A percentile compares a stretch with the other conserved stretches of the same genome.
Conservation (phyloP, 2,329 filamentous ascomycete genomes). For the Emergomyces orientalis region DNA sequence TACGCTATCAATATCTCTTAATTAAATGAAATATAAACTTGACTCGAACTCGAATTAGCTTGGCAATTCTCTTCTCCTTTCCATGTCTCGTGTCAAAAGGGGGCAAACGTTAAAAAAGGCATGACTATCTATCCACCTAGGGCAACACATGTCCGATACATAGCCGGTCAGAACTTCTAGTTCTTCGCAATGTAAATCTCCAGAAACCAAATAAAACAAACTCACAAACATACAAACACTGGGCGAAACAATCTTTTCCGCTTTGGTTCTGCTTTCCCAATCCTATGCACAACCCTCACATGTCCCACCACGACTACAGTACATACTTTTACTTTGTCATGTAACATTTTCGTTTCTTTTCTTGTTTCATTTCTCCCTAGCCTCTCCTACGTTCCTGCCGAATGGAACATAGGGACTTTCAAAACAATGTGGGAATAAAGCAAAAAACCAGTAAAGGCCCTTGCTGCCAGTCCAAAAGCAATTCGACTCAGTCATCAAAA, state of each 20-base stretch:
- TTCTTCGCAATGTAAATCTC: not conserved
- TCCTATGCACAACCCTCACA: not conserved
- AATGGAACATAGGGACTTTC: not conserved
- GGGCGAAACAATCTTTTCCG: not conserved
- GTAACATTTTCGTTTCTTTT: not conserved
- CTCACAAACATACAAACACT: not conserved
- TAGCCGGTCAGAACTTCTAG: not conserved
- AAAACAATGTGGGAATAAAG: not conserved
- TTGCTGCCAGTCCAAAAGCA: not conserved
- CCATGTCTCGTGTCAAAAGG: not conserved
- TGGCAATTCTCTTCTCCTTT: not conserved
- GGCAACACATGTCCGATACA: not conserved
- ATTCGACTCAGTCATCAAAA: not conserved
- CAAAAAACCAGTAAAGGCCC: not conserved
- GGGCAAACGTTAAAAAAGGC: too few species aligned
- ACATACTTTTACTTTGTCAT: not conserved
- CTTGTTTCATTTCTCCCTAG: not conserved
- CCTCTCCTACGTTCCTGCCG: not conserved
- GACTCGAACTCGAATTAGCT: conserved; percentile 2
- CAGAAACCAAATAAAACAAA: not conserved
- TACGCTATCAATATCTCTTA: not conserved
- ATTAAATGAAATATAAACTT: not conserved
- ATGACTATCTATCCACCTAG: not conserved
- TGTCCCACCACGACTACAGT: not conserved
- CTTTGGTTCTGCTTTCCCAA: not conserved